Percentiles rank a stretch among this genome's conserved stretches.
phyloP scores from a whole-genome alignment of 1,284 basidiomycete genomes.

The Thelephora terrestris region DNA sequence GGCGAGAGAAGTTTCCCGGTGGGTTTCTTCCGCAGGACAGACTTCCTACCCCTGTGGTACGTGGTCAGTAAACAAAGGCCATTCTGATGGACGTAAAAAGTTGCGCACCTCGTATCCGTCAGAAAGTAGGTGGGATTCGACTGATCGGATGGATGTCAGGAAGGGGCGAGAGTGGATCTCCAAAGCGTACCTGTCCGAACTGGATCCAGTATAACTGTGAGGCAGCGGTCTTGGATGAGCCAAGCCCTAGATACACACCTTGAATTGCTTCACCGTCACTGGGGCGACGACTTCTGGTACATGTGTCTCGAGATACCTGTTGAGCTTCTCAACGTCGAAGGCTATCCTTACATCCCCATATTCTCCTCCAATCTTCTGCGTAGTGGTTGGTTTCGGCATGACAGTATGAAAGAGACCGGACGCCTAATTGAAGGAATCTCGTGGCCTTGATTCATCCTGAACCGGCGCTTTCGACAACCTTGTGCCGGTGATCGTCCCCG shows the following conservation, averaged over 20 bases:
- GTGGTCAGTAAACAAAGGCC: background rate
- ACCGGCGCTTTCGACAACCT: too few relatives aligned
- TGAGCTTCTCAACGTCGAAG: constrained; percentile 59
- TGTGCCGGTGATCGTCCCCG: too few relatives aligned
- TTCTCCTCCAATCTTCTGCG: constrained; percentile 54
- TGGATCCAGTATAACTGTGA: constrained; percentile 19
- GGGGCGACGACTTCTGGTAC: constrained; percentile 55
- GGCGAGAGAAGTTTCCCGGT: constrained; percentile 75
- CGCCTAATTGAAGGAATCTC: too few relatives aligned
- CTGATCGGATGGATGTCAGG: constrained; percentile 26
- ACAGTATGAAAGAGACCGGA: background rate
- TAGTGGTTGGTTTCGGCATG: constrained; percentile 12
- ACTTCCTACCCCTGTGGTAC: constrained; percentile 43
- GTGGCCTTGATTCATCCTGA: too few relatives aligned
- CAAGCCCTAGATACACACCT: constrained; percentile 39
- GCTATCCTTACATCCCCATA: constrained; percentile 64
- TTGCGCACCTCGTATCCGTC: constrained; percentile 55
- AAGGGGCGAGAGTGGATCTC: background rate
- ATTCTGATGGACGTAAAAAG: constrained; percentile 1
- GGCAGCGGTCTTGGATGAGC: background rate
- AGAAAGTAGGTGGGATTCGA: constrained; percentile 95
- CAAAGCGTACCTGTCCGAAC: constrained; percentile 65
- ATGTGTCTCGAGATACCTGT: constrained; percentile 53
- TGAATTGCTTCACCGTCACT: constrained; percentile 85
- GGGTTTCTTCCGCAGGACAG: constrained; percentile 92